Percentiles rank a stretch among this genome's conserved stretches.
These are phyloP conservation scores for Alternaria consortialis DNA, from an alignment of 2,329 filamentous ascomycete genomes.

Conservation along the genomic window DNA sequence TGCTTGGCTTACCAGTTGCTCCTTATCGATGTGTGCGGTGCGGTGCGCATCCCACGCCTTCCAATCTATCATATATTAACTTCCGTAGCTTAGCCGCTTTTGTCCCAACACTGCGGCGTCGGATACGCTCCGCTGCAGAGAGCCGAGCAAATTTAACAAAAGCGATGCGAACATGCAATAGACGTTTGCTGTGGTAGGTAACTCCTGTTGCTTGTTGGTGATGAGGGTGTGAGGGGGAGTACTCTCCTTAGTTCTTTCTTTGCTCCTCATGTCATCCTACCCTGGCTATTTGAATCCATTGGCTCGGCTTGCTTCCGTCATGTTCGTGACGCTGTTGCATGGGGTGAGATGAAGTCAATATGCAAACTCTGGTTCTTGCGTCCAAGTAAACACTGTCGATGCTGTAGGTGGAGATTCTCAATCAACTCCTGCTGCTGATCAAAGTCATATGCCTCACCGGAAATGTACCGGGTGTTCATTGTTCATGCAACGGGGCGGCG, in stretches of 20 bases:
- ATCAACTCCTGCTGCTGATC: not conserved
- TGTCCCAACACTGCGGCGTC: not conserved
- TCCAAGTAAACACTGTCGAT: not conserved
- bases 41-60: conserved; percentile 9
- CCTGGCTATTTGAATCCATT: not conserved
- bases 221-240: not conserved
- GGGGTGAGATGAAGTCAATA: not conserved
- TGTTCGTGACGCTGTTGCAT: not conserved
- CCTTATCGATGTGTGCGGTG: conserved; percentile 4
- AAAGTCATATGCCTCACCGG: not conserved
- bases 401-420: not conserved
- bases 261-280: too few relatives aligned
- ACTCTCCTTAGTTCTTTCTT: not conserved
- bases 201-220: not conserved
- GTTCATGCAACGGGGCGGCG: not conserved
- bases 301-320: not conserved
- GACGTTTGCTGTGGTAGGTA: not conserved
- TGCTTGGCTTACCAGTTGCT: not conserved
- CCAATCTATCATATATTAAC: conserved; percentile 14
- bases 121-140: not conserved
- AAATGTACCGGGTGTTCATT: not conserved
- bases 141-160: not conserved
- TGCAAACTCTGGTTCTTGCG: not conserved
- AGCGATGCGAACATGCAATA: not conserved
- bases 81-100: conserved; percentile 10